Percentiles rank a stretch among this genome's conserved stretches.
Evolutionary conservation across 441 rosid genomes (phyloP).

Genomic region (Macaranga tanarius): DNA sequence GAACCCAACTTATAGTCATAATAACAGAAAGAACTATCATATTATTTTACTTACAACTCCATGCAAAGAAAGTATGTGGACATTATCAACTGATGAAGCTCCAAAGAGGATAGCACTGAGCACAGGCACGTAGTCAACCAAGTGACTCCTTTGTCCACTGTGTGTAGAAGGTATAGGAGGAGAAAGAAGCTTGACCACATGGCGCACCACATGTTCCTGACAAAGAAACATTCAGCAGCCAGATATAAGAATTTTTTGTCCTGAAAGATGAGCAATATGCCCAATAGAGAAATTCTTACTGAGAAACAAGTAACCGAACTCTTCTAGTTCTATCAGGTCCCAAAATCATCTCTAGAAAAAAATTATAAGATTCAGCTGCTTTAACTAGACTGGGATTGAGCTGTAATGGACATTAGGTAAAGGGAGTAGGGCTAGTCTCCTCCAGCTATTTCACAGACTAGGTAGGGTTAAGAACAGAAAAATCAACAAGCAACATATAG

Average conservation of each 20-base stretch:
- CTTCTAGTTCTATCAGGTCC: conserved; percentile 2
- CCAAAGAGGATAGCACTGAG: conserved; percentile 52
- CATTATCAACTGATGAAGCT: conserved; percentile 52
- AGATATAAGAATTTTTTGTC: neutral
- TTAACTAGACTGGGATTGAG: neutral
- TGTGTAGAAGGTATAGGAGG: conserved; percentile 46
- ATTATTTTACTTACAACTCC: conserved; percentile 56
- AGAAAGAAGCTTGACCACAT: conserved; percentile 66
- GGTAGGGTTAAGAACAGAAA: neutral
- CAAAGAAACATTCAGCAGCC: conserved; percentile 16
- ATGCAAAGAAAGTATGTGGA: conserved; percentile 64
- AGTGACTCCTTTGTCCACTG: conserved; percentile 40
- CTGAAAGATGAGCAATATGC: neutral
- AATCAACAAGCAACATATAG: conserved; percentile 2
- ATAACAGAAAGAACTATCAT: neutral
- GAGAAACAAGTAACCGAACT: conserved; percentile 4
- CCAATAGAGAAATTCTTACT: neutral
- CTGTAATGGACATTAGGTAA: neutral
- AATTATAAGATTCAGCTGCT: neutral
- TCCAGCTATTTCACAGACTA: neutral
- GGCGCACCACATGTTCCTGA: conserved; percentile 68
- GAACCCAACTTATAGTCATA: neutral
- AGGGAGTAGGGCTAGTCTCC: neutral
- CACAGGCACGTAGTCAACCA: conserved; percentile 52
- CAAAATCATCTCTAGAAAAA: neutral